Base-by-base conservation (phyloP, 192 early-diverging fungal genomes). In the Podila horticola region DNA sequence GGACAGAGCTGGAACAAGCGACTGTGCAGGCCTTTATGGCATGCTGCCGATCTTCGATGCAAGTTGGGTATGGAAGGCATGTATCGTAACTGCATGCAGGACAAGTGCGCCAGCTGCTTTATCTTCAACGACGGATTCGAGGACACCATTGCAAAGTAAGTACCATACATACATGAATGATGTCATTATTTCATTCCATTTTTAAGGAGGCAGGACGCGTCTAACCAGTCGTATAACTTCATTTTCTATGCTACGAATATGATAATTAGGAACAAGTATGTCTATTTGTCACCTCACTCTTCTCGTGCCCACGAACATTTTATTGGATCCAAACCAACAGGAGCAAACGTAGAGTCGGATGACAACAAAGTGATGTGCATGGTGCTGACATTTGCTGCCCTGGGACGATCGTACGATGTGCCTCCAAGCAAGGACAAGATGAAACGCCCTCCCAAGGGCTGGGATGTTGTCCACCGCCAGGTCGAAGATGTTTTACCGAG, bases 121-220 rank as follows among this genome's bases (percentile, higher is more conserved):
- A 81, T 81, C 67, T 81, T 81, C 55, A 81, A 81, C 41, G 77
- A 81, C n/a, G 77, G 77, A 28, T 81, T 61, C 30, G 77, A 81
- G 29, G 34, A 73, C 48, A 31, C 66, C 24, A 71, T 79, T 58
- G 59, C 69, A 67, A 79, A 79, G 76, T 79, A 79, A 45, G 41
- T 11, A 12, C 38, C 38, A 41, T 41, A 41, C 38, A 7, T 36
- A 36, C 6, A 36, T 36, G 9, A 30, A 30, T 64, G 26, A 19
- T 66, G 15, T 33, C 19, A 24, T 3, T 57, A 36, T 28, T 48
- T 31, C 2, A 26, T 19, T 24, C 8, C 3, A 29, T 49, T 45
- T 30, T 13, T 28, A 34, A 60, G n/a, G 34, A 36, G 22, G 31
- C 38, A 24, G 24, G 8, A 4, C 4, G 22, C 58, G 22, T n/a